Conservation (phyloP, 106 monocot genomes). For the Alisma plantagoaquatica region DNA sequence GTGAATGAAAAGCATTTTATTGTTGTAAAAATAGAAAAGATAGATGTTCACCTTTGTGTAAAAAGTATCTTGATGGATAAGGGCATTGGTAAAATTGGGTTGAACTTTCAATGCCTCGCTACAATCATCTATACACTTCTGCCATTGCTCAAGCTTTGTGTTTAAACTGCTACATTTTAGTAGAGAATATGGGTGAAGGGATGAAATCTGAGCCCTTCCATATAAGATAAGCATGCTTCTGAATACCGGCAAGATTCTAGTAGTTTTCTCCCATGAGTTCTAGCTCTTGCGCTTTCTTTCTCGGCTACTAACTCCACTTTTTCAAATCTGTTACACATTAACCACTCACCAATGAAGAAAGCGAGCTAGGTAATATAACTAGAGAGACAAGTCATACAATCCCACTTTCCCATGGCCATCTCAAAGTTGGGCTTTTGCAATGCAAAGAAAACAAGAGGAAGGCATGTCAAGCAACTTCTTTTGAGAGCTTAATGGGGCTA, state of each 20-base stretch:
- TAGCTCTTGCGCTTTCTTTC: constrained; percentile 46
- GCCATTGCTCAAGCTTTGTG: constrained; percentile 73
- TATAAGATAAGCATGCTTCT: constrained; percentile 69
- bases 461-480: constrained; percentile 29
- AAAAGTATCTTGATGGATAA: constrained; percentile 54
- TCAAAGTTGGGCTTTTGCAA: constrained; percentile 54
- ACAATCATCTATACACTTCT: constrained; percentile 69
- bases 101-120: constrained; percentile 59
- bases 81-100: constrained; percentile 71
- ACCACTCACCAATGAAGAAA: constrained; percentile 2
- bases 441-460: constrained; percentile 26
- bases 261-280: constrained; percentile 53
- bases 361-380: too few relatives aligned
- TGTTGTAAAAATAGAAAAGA: not conserved
- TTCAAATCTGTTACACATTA: constrained; percentile 49
- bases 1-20: not conserved
- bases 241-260: constrained; percentile 54
- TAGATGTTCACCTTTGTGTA: constrained; percentile 72
- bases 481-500: constrained; percentile 9
- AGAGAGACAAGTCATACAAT: not conserved
- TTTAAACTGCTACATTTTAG: constrained; percentile 83
- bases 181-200: constrained; percentile 59
- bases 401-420: constrained; percentile 62
- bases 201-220: constrained; percentile 70
- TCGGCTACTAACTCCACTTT: constrained; percentile 52